Percentiles rank a stretch among this genome's conserved stretches.
Evolutionary conservation across 2,329 filamentous ascomycete genomes (phyloP).

Genomic region (Drechslera avenae): DNA sequence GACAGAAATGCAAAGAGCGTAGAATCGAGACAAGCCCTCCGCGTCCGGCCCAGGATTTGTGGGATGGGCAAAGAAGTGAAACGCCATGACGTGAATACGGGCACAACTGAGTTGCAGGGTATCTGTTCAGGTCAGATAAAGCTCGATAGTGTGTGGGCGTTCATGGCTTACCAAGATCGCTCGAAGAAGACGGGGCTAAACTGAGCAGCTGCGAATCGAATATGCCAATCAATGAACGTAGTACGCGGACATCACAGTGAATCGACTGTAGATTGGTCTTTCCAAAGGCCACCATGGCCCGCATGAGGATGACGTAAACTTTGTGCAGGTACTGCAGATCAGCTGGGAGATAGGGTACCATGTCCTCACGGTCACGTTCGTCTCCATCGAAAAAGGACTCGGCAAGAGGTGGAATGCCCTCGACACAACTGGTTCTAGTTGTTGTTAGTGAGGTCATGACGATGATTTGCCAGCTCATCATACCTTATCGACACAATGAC

Average conservation of each 20-base stretch:
- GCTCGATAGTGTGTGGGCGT: not conserved
- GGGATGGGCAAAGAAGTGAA: constrained; percentile 45
- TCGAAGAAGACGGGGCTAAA: constrained; percentile 35
- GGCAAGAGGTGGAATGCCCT: constrained; percentile 44
- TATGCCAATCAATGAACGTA: constrained; percentile 43
- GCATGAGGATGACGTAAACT: constrained; percentile 40
- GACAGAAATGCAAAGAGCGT: constrained; percentile 41
- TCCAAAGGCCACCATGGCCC: constrained; percentile 42
- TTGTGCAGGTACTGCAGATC: constrained; percentile 44
- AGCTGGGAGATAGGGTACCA: constrained; percentile 36
- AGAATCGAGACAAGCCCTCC: constrained; percentile 39
- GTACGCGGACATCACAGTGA: constrained; percentile 36
- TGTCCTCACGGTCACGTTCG: constrained; percentile 40
- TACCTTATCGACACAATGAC: constrained; percentile 47
- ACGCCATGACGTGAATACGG: constrained; percentile 43
- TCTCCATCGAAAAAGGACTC: constrained; percentile 44
- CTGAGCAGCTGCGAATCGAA: constrained; percentile 44
- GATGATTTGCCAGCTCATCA: not conserved
- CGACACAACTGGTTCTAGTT: constrained; percentile 37
- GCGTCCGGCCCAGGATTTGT: constrained; percentile 32
- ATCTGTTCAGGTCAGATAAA: constrained; percentile 30
- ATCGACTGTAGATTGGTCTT: constrained; percentile 41
- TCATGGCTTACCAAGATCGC: constrained; percentile 39
- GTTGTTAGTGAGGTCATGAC: constrained; percentile 15
- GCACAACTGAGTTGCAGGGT: constrained; percentile 43